Conservation (phyloP, 345 rosid species). For the Eucalyptus shirleyi region DNA sequence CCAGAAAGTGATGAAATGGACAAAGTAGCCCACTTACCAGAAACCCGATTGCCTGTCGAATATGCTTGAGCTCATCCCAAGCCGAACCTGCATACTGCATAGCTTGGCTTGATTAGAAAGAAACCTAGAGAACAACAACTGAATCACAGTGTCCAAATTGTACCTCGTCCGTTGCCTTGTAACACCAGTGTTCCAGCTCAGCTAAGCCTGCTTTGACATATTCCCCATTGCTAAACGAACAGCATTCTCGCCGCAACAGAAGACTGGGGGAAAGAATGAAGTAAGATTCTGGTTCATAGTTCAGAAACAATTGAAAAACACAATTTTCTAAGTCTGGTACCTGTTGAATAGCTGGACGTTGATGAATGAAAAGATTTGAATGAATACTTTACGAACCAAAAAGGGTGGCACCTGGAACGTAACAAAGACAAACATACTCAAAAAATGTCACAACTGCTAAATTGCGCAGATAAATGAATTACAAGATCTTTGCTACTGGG, state of each 20-base stretch:
- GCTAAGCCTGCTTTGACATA: conserved; percentile 89
- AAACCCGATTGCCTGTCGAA: conserved; percentile 90
- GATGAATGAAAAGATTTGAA: conserved; percentile 94
- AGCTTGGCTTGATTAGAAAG: background rate
- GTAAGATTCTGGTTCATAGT: background rate
- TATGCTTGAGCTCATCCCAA: conserved; percentile 95
- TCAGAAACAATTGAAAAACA: background rate
- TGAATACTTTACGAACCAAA: conserved; percentile 88
- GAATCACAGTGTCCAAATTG: background rate
- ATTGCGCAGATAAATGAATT: background rate
- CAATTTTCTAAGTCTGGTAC: conserved; percentile 6
- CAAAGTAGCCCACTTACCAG: conserved; percentile 30
- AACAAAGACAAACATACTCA: background rate
- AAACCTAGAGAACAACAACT: background rate
- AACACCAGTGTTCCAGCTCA: conserved; percentile 95
- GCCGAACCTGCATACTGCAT: conserved; percentile 88
- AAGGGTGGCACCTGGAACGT: conserved; percentile 75
- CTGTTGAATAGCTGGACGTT: conserved; percentile 96
- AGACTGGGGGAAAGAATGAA: conserved; percentile 28
- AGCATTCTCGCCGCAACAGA: conserved; percentile 79
- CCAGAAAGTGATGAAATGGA: background rate
- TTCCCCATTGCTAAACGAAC: conserved; percentile 95
- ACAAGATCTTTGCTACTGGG: background rate
- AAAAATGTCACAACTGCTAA: background rate
- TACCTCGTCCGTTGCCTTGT: conserved; percentile 93